Percentiles rank a stretch among this genome's conserved stretches.
Evolutionary conservation across 306 rosid species (phyloP).

Genomic region (Dryas alaskensis): DNA sequence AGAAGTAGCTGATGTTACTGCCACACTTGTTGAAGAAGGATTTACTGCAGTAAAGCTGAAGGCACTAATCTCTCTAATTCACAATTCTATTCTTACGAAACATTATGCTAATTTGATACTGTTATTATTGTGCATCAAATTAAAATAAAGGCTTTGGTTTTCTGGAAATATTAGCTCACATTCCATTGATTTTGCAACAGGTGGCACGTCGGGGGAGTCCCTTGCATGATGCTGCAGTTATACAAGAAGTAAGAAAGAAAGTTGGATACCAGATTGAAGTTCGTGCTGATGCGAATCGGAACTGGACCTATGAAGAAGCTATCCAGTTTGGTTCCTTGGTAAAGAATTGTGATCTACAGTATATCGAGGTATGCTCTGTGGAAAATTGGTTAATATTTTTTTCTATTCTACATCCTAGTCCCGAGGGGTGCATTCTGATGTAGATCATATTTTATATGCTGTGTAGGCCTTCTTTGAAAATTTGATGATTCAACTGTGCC

Average conservation of each 20-base stretch:
- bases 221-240: slow-evolving; percentile 58
- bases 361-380: slow-evolving; percentile 63
- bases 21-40: slow-evolving; percentile 68
- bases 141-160: background rate
- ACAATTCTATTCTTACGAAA: background rate
- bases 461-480: background rate
- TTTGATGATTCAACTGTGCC: slow-evolving; percentile 4
- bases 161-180: background rate
- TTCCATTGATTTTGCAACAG: slow-evolving; percentile 34
- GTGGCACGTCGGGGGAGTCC: slow-evolving; percentile 75
- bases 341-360: slow-evolving; percentile 76
- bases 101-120: background rate
- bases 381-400: background rate
- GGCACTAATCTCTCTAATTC: slow-evolving; percentile 33
- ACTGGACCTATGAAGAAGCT: slow-evolving; percentile 89
- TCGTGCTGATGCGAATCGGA: slow-evolving; percentile 89
- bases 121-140: slow-evolving; percentile 16
- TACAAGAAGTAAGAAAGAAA: slow-evolving; percentile 75
- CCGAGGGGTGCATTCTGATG: background rate
- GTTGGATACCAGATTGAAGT: slow-evolving; percentile 64
- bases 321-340: slow-evolving; percentile 68
- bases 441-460: background rate
- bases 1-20: slow-evolving; percentile 73
- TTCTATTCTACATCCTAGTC: slow-evolving; percentile 9
- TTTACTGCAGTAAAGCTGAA: slow-evolving; percentile 82